Evolutionary conservation across 352 stramenopile genomes (phyloP), one percentile per base, ranked within the genome.

Genomic region (Phytophthora chlamydospora): DNA sequence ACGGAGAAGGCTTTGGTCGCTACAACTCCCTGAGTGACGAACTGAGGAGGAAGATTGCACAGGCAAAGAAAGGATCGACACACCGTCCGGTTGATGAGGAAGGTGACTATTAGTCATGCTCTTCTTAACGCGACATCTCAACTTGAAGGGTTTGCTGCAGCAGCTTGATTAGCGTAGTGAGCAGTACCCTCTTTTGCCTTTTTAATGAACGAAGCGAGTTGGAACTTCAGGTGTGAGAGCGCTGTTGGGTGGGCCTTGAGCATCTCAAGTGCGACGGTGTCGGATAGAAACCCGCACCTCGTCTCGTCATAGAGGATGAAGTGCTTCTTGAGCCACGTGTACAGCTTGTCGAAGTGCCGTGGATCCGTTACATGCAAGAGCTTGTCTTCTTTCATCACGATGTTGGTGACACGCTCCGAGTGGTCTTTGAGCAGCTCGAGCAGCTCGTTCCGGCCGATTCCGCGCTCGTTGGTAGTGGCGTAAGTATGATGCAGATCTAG

Each of bases 241-340:
- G 75, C 78, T 1, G 71, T 73, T 0, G 78, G 70, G 8, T 89
- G 78, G 8, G 48, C 50, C 7, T 75, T 45, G 0, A 90, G 63
- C 75, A 90, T 75, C 27, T 81, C 77, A 17, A 87, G 50, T 2
- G 75, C 62, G 7, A 52, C 16, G 14, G 60, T 48, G 6, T 71
- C 60, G 0, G 76, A 39, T n/a, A 90, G 43, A 44, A 61, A 83
- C 0, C 78, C 78, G 5, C 55, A 57, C 14, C 73, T 68, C 0
- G 62, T 41, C 1, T 55, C 54, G 39, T 90, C 81, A 40, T 76
- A 85, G 13, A 80, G 19, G 17, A 51, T 75, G n/a, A 85, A 72
- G 35, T 88, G 68, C 52, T 88, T 89, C 68, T 90, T 90, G 17
- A 90, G 57, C 81, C 81, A 90, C 21, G 81, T 90, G 58, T 90